Percentiles rank a stretch among this genome's conserved stretches.
These are phyloP conservation scores for Plasmodium gonderi DNA, from an alignment of 169 alveolate genomes.

Conservation along the genomic window DNA sequence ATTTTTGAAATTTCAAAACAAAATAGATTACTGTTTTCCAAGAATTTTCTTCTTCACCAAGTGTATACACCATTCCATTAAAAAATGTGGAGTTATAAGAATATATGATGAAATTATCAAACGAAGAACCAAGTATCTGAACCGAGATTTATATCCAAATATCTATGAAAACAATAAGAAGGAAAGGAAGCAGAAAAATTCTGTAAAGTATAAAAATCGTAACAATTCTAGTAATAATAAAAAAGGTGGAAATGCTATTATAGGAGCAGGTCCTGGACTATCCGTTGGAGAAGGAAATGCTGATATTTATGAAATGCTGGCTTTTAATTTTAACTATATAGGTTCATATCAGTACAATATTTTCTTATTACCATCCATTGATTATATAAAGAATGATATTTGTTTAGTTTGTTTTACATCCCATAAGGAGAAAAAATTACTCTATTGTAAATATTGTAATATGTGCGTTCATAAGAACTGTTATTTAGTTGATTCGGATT, in stretches of 20 bases:
- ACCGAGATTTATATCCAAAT: slow-evolving; percentile 69
- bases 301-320: slow-evolving; percentile 45
- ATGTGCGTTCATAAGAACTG: slow-evolving; percentile 65
- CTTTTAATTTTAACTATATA: slow-evolving; percentile 54
- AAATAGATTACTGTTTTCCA: slow-evolving; percentile 66
- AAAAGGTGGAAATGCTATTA: not conserved
- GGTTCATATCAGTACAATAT: slow-evolving; percentile 50
- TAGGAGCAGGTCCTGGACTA: not conserved
- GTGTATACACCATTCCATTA: slow-evolving; percentile 56
- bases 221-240: slow-evolving; percentile 16
- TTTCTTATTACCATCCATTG: slow-evolving; percentile 35
- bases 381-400: slow-evolving; percentile 58
- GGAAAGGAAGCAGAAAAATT: slow-evolving; percentile 60
- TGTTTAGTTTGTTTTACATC: slow-evolving; percentile 64
- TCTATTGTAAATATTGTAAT: slow-evolving; percentile 56
- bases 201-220: slow-evolving; percentile 29
- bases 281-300: not conserved
- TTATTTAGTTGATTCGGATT: slow-evolving; percentile 35
- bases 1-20: slow-evolving; percentile 52
- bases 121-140: slow-evolving; percentile 59
- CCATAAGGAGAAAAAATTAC: slow-evolving; percentile 22
- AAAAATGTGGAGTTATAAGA: slow-evolving; percentile 39
- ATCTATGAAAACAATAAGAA: slow-evolving; percentile 67
- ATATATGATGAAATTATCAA: slow-evolving; percentile 46
- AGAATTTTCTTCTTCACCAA: slow-evolving; percentile 42